Evolutionary conservation across 148 eudicot species (phyloP), one percentile per base, ranked within the genome.

Genomic region (Vaccinium vitisidaea): DNA sequence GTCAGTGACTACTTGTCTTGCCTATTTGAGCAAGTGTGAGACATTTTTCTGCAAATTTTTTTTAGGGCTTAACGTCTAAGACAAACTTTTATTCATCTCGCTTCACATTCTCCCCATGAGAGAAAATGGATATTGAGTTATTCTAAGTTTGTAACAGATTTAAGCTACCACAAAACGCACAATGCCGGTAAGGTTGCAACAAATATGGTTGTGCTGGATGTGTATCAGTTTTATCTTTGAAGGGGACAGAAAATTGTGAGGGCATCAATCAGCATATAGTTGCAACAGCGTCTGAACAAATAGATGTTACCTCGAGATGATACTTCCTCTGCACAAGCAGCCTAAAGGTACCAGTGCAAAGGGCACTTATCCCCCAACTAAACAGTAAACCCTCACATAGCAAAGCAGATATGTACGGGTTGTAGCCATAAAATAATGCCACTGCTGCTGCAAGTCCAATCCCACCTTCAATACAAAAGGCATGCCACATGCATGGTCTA

Each of bases 281-380:
- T 21, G 8, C 7, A 63, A 21, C 10, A n/a, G 1, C 9, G 12
- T 1, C 10, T 1, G 6, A 65, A 49, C 23, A 36, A 71, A 63
- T 19, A 53, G 77, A 53, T 74, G 48, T 87, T 75, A 95, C 98
- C 98, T 95, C 86, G 89, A 95, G 98, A 93, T 95, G 98, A 88
- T 95, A 95, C 76, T 93, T 88, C 67, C 87, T 92, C 90, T 95
- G 98, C 84, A 95, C 83, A 16, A 88, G 83, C 63, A 91, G 96
- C 78, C 98, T 88, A 70, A 87, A 89, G 77, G 90, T 90, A 80
- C 98, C 96, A 36, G 96, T 94, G 83, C 91, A 94, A 77, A 93
- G 90, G 54, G 95, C 98, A 76, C 98, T 93, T 93, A 94, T 92
- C 95, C 95, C 93, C 98, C 98, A 95, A 59, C 94, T 82, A 84